phyloP scores from a whole-genome alignment of 495 filamentous ascomycete species.

The Bacidia gigantensis region DNA sequence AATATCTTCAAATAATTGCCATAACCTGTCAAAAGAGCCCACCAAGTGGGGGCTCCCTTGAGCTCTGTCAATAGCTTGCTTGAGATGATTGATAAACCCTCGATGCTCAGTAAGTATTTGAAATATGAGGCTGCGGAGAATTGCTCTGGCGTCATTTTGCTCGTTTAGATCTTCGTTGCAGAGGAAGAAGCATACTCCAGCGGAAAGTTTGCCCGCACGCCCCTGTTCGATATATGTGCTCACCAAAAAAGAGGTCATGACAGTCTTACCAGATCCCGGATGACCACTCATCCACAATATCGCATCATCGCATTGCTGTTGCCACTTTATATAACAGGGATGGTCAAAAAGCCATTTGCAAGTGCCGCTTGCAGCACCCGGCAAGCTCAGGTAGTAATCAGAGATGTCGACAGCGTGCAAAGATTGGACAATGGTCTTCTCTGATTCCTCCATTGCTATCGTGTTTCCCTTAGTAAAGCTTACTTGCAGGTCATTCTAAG shows the following conservation, averaged over 20 bases:
- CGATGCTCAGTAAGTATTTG: slow-evolving; percentile 1
- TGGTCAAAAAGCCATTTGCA: slow-evolving; percentile 2
- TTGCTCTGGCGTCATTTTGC: slow-evolving; percentile 1
- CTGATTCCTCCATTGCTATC: background rate
- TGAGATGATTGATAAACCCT: background rate
- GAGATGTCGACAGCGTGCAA: background rate
- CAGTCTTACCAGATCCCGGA: slow-evolving; percentile 5
- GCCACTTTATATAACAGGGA: background rate
- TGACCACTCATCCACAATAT: slow-evolving; percentile 5
- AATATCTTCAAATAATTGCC: slow-evolving; percentile 3
- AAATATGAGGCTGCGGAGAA: slow-evolving; percentile 5
- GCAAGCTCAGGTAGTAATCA: background rate
- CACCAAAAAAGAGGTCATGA: background rate
- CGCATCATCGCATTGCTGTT: background rate
- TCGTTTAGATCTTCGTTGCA: background rate
- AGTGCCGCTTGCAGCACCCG: background rate
- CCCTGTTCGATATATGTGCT: background rate
- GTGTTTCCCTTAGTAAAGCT: background rate
- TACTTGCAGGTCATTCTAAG: too few relatives aligned
- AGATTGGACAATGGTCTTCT: background rate
- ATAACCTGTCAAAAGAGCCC: background rate
- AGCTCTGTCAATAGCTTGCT: background rate
- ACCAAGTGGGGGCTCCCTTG: background rate
- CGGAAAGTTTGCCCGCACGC: background rate
- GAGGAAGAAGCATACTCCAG: slow-evolving; percentile 3